Evolutionary conservation across 257 asterid species (phyloP).

Genomic region (Primulina tabacum): DNA sequence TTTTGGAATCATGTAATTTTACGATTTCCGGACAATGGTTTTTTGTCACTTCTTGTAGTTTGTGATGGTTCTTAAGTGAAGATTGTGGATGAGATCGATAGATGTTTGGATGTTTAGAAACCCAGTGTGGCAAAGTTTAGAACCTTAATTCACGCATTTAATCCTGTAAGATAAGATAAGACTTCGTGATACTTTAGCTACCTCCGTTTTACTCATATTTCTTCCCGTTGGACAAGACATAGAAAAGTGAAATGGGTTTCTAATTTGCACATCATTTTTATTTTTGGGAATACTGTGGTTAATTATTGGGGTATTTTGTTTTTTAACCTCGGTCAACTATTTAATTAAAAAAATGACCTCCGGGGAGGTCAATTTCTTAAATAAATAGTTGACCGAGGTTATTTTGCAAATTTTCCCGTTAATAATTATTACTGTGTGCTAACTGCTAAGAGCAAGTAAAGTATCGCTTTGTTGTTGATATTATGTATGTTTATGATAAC

Average conservation of each 20-base stretch:
- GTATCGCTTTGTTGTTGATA: neutral
- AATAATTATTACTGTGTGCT: neutral
- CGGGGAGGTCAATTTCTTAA: too few relatives aligned
- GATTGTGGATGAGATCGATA: neutral
- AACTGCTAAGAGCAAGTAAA: neutral
- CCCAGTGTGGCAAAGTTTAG: neutral
- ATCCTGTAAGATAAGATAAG: neutral
- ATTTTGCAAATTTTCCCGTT: too few relatives aligned
- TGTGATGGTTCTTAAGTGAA: neutral
- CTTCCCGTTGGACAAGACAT: too few relatives aligned
- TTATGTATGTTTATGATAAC: too few relatives aligned
- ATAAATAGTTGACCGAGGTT: too few relatives aligned
- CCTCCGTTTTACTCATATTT: neutral
- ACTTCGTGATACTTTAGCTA: neutral
- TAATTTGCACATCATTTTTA: neutral
- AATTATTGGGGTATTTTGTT: too few relatives aligned
- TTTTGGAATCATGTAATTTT: too few relatives aligned
- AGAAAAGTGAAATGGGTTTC: neutral
- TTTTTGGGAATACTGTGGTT: neutral
- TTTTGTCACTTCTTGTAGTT: neutral
- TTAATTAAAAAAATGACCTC: too few relatives aligned
- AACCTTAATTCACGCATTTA: neutral
- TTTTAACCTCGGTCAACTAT: too few relatives aligned
- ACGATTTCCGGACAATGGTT: neutral
- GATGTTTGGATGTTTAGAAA: neutral